These are phyloP conservation scores for Beauveria sp. DNA, from an alignment of 2,329 filamentous ascomycete species.

Conservation along the genomic window DNA sequence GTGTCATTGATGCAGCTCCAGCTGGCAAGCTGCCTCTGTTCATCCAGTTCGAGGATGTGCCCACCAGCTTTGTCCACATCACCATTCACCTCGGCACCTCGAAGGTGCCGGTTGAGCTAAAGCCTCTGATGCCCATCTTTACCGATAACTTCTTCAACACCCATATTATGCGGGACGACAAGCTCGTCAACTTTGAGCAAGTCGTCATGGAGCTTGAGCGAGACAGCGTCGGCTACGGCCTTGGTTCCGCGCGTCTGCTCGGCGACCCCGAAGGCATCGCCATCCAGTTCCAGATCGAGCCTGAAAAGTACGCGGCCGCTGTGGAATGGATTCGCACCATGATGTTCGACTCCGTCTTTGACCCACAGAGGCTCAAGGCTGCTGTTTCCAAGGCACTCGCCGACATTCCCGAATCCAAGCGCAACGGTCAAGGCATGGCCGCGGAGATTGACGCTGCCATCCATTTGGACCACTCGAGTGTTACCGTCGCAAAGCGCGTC, in stretches of 20 bases:
- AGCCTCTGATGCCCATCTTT: constrained; percentile 78
- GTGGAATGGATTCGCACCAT: constrained; percentile 80
- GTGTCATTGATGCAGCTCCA: constrained; percentile 63
- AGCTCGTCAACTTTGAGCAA: constrained; percentile 78
- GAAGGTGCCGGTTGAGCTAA: constrained; percentile 68
- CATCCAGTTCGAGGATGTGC: constrained; percentile 93
- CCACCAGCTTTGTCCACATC: constrained; percentile 86
- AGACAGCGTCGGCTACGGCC: constrained; percentile 78
- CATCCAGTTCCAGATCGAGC: constrained; percentile 78
- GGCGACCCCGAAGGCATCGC: constrained; percentile 76
- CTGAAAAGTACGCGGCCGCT: constrained; percentile 74
- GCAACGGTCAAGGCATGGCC: constrained; percentile 66
- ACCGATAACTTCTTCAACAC: constrained; percentile 92
- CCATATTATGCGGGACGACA: constrained; percentile 69
- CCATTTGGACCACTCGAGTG: constrained; percentile 69
- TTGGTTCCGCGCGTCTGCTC: constrained; percentile 60
- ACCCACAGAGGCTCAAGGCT: constrained; percentile 57
- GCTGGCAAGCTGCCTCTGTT: constrained; percentile 64
- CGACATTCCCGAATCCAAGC: constrained; percentile 87
- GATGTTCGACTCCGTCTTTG: constrained; percentile 84
- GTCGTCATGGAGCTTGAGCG: constrained; percentile 86
- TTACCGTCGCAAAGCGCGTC: constrained; percentile 69
- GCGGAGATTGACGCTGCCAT: constrained; percentile 66
- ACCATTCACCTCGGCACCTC: constrained; percentile 73
- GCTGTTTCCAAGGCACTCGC: constrained; percentile 74